Evolutionary conservation across 176 grass and related monocot species (phyloP), one percentile per base, ranked within the genome.

Genomic region (barley (Hordeum vulgare)): DNA sequence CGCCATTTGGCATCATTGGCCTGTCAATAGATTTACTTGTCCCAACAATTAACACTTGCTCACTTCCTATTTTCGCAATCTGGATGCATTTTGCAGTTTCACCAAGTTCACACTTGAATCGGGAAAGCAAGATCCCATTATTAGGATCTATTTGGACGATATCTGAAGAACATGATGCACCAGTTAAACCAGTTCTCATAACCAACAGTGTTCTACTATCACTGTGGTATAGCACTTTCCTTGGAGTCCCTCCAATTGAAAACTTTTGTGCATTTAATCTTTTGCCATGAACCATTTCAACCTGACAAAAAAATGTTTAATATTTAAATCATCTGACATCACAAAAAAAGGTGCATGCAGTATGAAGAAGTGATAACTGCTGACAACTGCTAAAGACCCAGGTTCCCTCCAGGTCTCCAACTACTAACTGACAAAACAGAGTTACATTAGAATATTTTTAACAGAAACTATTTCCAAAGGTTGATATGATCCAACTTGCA

Each of bases 1-100:
- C 96, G 85, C 96, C 96, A 85, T 90, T 99, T 25, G 91, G 71
- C 96, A 99, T 95, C 70, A 99, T 95, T 67, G 88, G 85, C 9
- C 83, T 80, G 44, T 85, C 87, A 77, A 80, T 18, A 82, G 96
- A 99, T 66, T 91, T 92, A 87, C 75, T 94, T 61, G 96, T 99
- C 39, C 96, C 96, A 71, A 96, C 91, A 87, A 96, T 79, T 87
- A 99, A 84, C 59, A 96, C 80, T 89, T 99, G 89, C 37, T 93
- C 93, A 85, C 56, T 89, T 67, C 93, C 96, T 83, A 92, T 86
- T 84, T 90, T 93, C 85, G 89, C 79, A 89, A 96, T 94, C 89
- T 94, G 86, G 90, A 99, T 95, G 83, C 93, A 96, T 81, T 90
- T 99, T 83, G 96, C 96, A 78, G 89, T 94, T 94, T 99, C 96